Evolutionary conservation across 176 grass and related monocot species (phyloP).

Genomic region (Zea luxurians): DNA sequence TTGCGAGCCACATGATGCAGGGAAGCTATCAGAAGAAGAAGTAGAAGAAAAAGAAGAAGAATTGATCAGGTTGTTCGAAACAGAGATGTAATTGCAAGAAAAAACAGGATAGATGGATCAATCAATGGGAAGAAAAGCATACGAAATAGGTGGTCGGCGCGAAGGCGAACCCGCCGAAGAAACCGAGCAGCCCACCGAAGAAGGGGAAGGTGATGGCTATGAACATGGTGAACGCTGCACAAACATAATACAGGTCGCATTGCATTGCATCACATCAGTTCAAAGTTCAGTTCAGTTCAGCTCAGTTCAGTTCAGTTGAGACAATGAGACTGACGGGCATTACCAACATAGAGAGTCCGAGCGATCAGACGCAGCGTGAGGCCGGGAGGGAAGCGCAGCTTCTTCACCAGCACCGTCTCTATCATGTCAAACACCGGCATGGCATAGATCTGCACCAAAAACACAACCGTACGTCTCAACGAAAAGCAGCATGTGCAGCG

Average conservation of each 20-base stretch:
- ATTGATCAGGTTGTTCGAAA: too few relatives aligned
- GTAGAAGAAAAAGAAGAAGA: too few relatives aligned
- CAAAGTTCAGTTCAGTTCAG: not conserved
- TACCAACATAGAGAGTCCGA: constrained; percentile 77
- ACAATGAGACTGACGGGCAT: not conserved
- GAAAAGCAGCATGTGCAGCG: too few relatives aligned
- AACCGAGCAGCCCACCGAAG: constrained; percentile 74
- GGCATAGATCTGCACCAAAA: constrained; percentile 62
- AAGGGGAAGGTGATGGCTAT: constrained; percentile 85
- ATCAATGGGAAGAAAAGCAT: not conserved
- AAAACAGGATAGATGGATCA: not conserved
- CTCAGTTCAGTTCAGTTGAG: too few relatives aligned
- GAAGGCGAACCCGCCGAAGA: constrained; percentile 86
- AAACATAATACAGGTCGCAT: too few relatives aligned
- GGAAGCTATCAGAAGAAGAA: constrained; percentile 54
- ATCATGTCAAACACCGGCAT: constrained; percentile 98
- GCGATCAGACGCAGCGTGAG: constrained; percentile 63
- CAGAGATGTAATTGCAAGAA: too few relatives aligned
- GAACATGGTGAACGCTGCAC: constrained; percentile 93
- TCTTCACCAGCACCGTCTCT: constrained; percentile 84
- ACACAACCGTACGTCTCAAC: not conserved
- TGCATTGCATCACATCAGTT: too few relatives aligned
- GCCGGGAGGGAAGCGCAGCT: constrained; percentile 59
- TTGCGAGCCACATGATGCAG: constrained; percentile 83
- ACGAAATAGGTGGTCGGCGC: constrained; percentile 92